These are phyloP conservation scores for Cupressus sempervirens DNA, from an alignment of 75 land plant species.

Conservation along the genomic window DNA sequence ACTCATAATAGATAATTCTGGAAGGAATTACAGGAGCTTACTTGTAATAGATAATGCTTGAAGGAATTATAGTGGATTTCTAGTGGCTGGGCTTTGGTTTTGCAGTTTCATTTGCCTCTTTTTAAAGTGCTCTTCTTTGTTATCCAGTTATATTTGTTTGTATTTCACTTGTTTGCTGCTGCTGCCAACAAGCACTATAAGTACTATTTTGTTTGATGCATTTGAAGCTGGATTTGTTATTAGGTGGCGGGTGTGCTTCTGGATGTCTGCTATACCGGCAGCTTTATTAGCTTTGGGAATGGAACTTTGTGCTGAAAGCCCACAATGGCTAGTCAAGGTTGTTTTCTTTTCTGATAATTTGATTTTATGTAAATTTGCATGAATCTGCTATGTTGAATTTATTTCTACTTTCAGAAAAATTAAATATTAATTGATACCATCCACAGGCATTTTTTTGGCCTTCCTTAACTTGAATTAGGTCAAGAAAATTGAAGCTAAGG, in stretches of 20 bases:
- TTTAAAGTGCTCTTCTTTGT: not conserved
- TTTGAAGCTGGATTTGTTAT: not conserved
- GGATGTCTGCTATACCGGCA: slow-evolving; percentile 80
- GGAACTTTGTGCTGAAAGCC: slow-evolving; percentile 94
- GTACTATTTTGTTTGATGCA: not conserved
- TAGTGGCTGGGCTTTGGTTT: not conserved
- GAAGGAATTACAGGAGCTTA: not conserved
- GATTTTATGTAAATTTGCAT: not conserved
- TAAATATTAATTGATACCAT: not conserved
- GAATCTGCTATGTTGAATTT: not conserved
- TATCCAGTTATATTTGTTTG: not conserved
- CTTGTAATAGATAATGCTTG: not conserved
- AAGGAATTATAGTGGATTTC: not conserved
- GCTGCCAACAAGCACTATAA: not conserved
- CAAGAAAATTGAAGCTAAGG: not conserved
- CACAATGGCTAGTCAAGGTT: slow-evolving; percentile 95
- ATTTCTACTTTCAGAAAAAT: not conserved
- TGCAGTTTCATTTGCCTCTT: not conserved
- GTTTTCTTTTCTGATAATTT: not conserved
- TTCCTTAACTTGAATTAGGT: not conserved
- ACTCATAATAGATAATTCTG: not conserved
- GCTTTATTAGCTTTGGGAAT: slow-evolving; percentile 63
- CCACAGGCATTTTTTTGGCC: not conserved
- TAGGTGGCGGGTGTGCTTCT: slow-evolving; percentile 96
- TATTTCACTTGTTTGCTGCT: not conserved